A percentile compares a stretch with the other conserved stretches of the same genome.
These are phyloP conservation scores for Annona squamosa DNA, from an alignment of 164 flowering plant species.

Conservation along the genomic window DNA sequence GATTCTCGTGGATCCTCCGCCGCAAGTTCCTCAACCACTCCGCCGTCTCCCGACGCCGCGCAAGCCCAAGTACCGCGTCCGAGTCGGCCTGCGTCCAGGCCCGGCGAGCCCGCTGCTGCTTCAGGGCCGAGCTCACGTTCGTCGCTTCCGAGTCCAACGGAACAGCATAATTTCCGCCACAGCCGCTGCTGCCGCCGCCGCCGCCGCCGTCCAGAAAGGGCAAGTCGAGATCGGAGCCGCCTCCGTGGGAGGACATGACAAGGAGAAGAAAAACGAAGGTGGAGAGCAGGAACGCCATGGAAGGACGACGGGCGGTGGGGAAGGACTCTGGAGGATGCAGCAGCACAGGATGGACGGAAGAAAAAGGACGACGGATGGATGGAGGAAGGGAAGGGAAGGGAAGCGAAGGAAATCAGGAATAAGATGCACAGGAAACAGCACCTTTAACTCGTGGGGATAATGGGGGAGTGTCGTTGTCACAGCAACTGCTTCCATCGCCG, in stretches of 20 bases:
- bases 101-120: background rate
- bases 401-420: background rate
- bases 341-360: background rate
- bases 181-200: background rate
- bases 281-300: background rate
- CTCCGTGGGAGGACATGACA: background rate
- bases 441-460: background rate
- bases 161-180: background rate
- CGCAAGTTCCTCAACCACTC: slow-evolving; percentile 47
- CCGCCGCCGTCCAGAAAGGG: background rate
- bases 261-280: background rate
- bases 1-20: slow-evolving; percentile 55
- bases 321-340: background rate
- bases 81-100: slow-evolving; percentile 3
- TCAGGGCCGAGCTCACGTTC: background rate
- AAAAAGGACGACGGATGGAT: background rate
- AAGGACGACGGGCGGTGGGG: background rate
- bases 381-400: background rate
- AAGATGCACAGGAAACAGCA: background rate
- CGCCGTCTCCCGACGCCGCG: slow-evolving; percentile 18
- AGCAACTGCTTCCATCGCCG: background rate
- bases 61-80: slow-evolving; percentile 9
- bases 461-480: background rate
- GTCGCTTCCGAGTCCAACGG: background rate
- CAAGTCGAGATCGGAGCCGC: slow-evolving; percentile 1